Evolutionary conservation across 805 yeast genomes (phyloP).

Genomic region (Wickerhamomyces mucosus): DNA sequence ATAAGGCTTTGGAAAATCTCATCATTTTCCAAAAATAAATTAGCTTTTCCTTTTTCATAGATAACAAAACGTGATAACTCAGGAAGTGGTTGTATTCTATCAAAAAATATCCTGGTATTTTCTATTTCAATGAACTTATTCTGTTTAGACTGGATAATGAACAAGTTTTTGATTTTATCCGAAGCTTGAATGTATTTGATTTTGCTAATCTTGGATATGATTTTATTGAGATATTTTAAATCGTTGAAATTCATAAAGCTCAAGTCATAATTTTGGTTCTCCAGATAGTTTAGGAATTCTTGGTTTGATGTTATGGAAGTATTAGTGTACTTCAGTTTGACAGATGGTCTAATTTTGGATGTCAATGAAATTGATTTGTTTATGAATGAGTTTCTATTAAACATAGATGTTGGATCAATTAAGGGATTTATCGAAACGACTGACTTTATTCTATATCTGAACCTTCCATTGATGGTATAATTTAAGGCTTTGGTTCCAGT

Average conservation of each 20-base stretch:
- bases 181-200: constrained; percentile 2
- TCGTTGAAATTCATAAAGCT: constrained; percentile 4
- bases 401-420: constrained; percentile 5
- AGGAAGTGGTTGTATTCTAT: constrained; percentile 6
- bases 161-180: constrained; percentile 9
- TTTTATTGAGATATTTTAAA: constrained; percentile 3
- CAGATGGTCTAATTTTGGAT: constrained; percentile 7
- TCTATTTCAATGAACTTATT: constrained; percentile 8
- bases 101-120: constrained; percentile 2
- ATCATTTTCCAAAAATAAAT: constrained; percentile 14
- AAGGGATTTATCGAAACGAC: constrained; percentile 12
- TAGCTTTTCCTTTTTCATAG: constrained; percentile 13
- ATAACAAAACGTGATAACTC: constrained; percentile 7
- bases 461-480: constrained; percentile 12
- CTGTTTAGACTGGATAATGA: constrained; percentile 10
- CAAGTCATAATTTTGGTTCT: constrained; percentile 2
- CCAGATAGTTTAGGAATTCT: constrained; percentile 6
- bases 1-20: constrained; percentile 9
- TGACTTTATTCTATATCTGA: constrained; percentile 9
- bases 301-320: constrained; percentile 8
- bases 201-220: constrained; percentile 1
- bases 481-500: constrained; percentile 10
- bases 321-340: constrained; percentile 3
- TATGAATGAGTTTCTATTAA: constrained; percentile 1
- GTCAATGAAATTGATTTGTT: constrained; percentile 3